Conservation (phyloP, 163 green algal species). For the Coccomyxa subellipsoidea region DNA sequence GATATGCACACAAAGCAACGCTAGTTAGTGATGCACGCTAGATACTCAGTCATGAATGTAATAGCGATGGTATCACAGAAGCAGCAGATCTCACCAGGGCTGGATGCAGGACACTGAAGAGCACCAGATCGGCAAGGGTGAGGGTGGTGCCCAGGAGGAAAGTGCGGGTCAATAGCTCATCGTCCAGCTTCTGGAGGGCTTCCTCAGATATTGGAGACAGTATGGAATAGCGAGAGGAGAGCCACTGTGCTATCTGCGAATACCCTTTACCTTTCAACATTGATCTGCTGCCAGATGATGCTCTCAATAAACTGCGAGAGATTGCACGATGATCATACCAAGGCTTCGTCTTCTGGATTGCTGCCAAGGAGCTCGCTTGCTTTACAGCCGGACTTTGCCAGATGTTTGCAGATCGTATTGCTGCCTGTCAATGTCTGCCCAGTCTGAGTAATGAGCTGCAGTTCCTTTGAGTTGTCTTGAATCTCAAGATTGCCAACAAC, state of each 20-base stretch:
- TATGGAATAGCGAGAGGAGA: not conserved
- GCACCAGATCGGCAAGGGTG: constrained; percentile 1
- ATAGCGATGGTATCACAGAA: not conserved
- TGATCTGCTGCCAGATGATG: not conserved
- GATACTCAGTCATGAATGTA: too few relatives aligned
- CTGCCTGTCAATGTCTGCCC: not conserved
- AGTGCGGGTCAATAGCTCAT: not conserved
- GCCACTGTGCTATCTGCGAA: not conserved
- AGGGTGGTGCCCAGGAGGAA: not conserved
- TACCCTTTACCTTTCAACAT: not conserved
- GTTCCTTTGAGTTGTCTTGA: not conserved
- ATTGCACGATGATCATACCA: not conserved
- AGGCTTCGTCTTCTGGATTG: not conserved
- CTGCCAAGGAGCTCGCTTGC: not conserved
- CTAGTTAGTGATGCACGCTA: too few relatives aligned
- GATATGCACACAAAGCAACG: too few relatives aligned
- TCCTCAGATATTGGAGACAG: constrained; percentile 1
- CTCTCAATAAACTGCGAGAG: not conserved
- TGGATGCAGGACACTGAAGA: not conserved
- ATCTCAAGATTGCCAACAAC: not conserved
- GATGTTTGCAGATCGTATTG: constrained; percentile 4
- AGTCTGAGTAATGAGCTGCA: not conserved
- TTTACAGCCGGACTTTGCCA: not conserved
- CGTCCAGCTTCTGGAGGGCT: not conserved
- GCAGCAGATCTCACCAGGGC: not conserved